Base-by-base conservation (phyloP, 345 rosid genomes). In the Balakata baccata region DNA sequence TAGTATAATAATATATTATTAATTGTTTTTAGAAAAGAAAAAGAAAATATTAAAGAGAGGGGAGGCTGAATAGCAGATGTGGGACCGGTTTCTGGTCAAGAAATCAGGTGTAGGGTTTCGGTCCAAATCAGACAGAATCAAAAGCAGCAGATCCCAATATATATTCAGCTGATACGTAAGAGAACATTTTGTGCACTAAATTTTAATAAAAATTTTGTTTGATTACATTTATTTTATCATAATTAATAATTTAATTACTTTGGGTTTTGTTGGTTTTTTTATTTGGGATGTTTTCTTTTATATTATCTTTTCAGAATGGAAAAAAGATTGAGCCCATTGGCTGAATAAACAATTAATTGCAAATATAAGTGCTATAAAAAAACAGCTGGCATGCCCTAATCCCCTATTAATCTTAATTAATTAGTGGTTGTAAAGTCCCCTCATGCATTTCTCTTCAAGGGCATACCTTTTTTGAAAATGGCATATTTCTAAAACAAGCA, bases 91-190 rank as follows among this genome's bases (percentile, higher is more conserved):
- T 61, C 3, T 23, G 58, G n/a, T 54, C 18, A 18, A 18, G 25
- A 78, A 77, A 77, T 82, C 78, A 6, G 80, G 74, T 34, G 53
- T 76, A 7, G 77, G 54, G 64, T 57, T 43, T 10, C 70, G 84
- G 68, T 66, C 83, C 80, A 51, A 50, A 75, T 77, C 82, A 7
- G 80, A 75, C 80, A 75, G 79, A 66, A 84, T 77, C 84, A 59
- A 56, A 56, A 54, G 73, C 60, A 74, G 69, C 82, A 74, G 78
- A 76, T 80, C 84, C 77, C 79, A 58, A 75, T 16, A 72, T 45
- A 72, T 75, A 74, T 69, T 49, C 2, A 59, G 53, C 20, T 37
- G 70, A 76, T 76, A 38, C 74, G 74, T 38, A 41, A 20, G 20
- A 69, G 58, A 45, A 39, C 75, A 54, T 29, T 6, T 23, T 45